phyloP scores from a whole-genome alignment of 352 stramenopile species.

The Globisporangium splendens region DNA sequence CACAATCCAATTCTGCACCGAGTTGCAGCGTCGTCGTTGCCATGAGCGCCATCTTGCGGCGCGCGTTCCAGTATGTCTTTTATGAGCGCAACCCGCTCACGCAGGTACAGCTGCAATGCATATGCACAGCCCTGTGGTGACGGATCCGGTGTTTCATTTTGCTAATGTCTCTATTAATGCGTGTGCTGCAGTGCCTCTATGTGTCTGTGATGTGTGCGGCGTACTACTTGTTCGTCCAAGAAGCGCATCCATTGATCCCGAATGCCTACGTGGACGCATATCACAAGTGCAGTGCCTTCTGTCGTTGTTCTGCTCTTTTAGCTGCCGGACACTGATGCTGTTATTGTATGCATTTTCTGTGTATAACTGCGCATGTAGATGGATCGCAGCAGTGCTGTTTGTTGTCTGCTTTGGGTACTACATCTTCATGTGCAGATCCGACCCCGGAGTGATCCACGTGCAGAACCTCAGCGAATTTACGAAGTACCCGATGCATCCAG shows the following conservation, averaged over 20 bases:
- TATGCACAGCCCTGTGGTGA: no score
- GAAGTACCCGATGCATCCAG: slow-evolving; percentile 71
- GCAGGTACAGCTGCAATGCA: slow-evolving; percentile 34
- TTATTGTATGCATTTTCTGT: neutral
- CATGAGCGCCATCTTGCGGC: slow-evolving; percentile 25
- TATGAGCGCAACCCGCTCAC: slow-evolving; percentile 68
- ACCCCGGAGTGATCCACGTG: slow-evolving; percentile 70
- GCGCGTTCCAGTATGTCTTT: slow-evolving; percentile 55
- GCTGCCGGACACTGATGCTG: neutral
- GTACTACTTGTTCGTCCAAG: slow-evolving; percentile 67
- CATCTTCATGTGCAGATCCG: slow-evolving; percentile 55
- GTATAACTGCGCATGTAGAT: no score
- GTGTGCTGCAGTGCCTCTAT: slow-evolving; percentile 50
- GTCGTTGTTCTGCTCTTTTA: neutral
- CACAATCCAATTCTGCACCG: no score
- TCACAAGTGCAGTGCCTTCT: slow-evolving; percentile 46
- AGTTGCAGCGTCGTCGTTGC: neutral
- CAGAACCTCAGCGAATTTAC: slow-evolving; percentile 48
- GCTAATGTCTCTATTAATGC: no score
- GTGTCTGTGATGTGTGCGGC: slow-evolving; percentile 60
- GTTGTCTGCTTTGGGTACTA: slow-evolving; percentile 59
- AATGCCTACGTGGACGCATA: slow-evolving; percentile 58
- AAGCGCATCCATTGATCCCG: slow-evolving; percentile 56
- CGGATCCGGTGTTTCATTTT: neutral
- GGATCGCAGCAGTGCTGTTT: slow-evolving; percentile 48